A percentile compares a stretch with the other conserved stretches of the same genome.
phyloP scores from a whole-genome alignment of 345 rosid species.

The Turnera subulata region DNA sequence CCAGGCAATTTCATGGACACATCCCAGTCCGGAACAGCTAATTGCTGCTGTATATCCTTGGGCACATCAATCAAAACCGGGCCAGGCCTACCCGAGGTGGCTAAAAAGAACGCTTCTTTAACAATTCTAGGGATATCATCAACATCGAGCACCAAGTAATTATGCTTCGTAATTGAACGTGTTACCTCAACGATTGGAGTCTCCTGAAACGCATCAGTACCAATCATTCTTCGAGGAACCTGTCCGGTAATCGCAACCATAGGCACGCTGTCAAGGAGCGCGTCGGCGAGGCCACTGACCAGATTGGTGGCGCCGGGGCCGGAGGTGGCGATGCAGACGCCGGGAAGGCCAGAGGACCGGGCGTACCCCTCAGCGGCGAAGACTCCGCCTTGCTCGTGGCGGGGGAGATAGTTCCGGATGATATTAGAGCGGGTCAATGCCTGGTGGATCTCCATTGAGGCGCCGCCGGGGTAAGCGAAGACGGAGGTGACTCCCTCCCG shows the following conservation, averaged over 20 bases:
- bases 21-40: constrained; percentile 77
- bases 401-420: constrained; percentile 84
- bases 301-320: constrained; percentile 93
- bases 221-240: constrained; percentile 92
- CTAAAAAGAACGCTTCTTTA: constrained; percentile 75
- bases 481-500: constrained; percentile 76
- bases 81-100: constrained; percentile 89
- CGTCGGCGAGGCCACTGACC: constrained; percentile 87
- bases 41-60: constrained; percentile 90
- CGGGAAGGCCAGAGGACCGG: constrained; percentile 76
- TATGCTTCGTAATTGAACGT: constrained; percentile 85
- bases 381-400: constrained; percentile 95
- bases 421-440: constrained; percentile 79
- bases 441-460: constrained; percentile 98
- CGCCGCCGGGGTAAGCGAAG: constrained; percentile 94
- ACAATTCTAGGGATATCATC: constrained; percentile 88
- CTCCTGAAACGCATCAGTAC: constrained; percentile 91
- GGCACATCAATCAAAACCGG: constrained; percentile 89
- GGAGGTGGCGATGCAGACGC: constrained; percentile 93
- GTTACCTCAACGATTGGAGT: constrained; percentile 94
- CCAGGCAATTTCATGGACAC: constrained; percentile 57
- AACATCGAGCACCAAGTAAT: constrained; percentile 76
- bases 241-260: constrained; percentile 86
- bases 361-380: constrained; percentile 97
- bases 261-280: constrained; percentile 88